Evolutionary conservation across 2,329 filamentous ascomycete genomes (phyloP), one percentile per base, ranked within the genome.

Genomic region (Tolypocladium tropicale): DNA sequence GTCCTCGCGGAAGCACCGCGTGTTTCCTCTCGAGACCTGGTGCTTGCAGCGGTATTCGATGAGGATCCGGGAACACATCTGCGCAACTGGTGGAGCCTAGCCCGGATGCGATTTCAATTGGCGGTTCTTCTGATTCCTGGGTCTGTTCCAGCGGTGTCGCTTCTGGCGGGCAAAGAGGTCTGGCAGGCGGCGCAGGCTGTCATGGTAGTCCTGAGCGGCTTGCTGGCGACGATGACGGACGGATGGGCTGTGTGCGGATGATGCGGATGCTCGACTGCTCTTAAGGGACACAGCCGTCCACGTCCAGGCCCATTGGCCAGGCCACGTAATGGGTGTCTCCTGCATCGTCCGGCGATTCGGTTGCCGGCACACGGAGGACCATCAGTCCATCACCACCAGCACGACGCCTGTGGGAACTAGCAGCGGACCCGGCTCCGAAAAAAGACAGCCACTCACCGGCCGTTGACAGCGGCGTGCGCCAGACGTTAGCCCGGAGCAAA

Each of bases 31-130:
- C 41, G 63, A 60, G 48, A 71, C 65, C 46, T 62, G 65, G 61
- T 73, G 71, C 54, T 69, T 67, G 64, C 71, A 73, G 55, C 63
- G 62, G 56, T 73, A 69, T 55, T 72, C 65, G 59, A 71, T 62
- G 34, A 70, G 30, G 46, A 62, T 66, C 46, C 62, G 65, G 51
- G 63, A 65, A 56, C 71, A 73, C 71, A 73, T 73, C 51, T 32
- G 21, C 55, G 48, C 28, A 12, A 21, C 6, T 21, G 37, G 37
- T 4, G 21, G 37, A 39, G 21, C 37, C 10, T n/a, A 39, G 37
- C 18, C 18, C 7, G 18, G 21, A 10, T 11, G 12, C 28, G 18
- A 10, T 12, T 33, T 50, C 9, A 50, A 18, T 33, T 21, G 46
- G 2, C 12, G 46, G 12, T 12, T n/a, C 28, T 18, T n/a, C 28